Conservation (phyloP, 805 yeast genomes). For the Metschnikowia dekortorum region DNA sequence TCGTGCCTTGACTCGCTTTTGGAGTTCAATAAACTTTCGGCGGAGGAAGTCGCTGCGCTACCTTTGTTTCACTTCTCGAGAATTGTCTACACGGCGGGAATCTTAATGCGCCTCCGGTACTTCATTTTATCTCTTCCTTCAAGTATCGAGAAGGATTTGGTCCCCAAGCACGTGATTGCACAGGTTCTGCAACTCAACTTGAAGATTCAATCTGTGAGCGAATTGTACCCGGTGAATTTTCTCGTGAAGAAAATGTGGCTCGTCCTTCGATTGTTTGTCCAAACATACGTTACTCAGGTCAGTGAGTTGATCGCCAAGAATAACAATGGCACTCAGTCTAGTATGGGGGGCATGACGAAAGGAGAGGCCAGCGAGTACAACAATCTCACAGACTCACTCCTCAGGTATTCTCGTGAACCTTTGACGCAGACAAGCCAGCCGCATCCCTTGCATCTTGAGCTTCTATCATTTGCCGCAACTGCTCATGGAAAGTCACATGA, state of each 20-base stretch:
- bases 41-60: slow-evolving; percentile 46
- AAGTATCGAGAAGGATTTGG: slow-evolving; percentile 38
- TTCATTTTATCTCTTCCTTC: slow-evolving; percentile 51
- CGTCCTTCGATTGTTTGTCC: slow-evolving; percentile 54
- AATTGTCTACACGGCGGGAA: slow-evolving; percentile 61
- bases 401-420: slow-evolving; percentile 1
- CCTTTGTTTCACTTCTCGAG: slow-evolving; percentile 58
- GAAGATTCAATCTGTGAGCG: slow-evolving; percentile 27
- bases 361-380: slow-evolving; percentile 21
- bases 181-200: slow-evolving; percentile 27
- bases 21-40: slow-evolving; percentile 42
- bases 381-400: slow-evolving; percentile 9
- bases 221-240: slow-evolving; percentile 36
- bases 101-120: slow-evolving; percentile 54
- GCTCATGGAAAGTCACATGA: slow-evolving; percentile 11
- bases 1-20: slow-evolving; percentile 50
- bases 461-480: slow-evolving; percentile 17
- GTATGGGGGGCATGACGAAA: slow-evolving; percentile 6
- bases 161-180: slow-evolving; percentile 43
- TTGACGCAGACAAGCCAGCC: neutral
- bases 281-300: slow-evolving; percentile 58
- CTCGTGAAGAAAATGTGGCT: slow-evolving; percentile 51
- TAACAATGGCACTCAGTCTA: slow-evolving; percentile 18
- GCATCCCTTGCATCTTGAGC: slow-evolving; percentile 15
- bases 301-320: slow-evolving; percentile 25